Evolutionary conservation across 2,329 filamentous ascomycete species (phyloP).

Genomic region (Colletotrichum incanum): DNA sequence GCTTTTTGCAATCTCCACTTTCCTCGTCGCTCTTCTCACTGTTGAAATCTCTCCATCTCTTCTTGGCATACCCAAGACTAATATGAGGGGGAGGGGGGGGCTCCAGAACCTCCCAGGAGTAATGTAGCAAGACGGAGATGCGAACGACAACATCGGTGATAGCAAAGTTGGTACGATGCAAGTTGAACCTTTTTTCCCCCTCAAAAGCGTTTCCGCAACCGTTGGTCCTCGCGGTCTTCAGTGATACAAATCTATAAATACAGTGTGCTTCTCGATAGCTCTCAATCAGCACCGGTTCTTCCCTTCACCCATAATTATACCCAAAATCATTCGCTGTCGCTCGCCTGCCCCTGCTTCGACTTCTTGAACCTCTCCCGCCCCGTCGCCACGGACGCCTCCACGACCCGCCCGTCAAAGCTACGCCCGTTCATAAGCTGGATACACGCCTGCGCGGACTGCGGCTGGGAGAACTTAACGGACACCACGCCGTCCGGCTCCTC

Average conservation of each 20-base stretch:
- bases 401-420: conserved; percentile 80
- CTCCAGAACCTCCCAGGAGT: background rate
- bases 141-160: background rate
- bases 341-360: conserved; percentile 70
- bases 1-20: background rate
- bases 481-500: conserved; percentile 87
- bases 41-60: background rate
- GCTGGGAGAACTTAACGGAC: conserved; percentile 84
- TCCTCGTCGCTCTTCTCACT: background rate
- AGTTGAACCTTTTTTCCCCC: background rate
- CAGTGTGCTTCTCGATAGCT: background rate
- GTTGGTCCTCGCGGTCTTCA: background rate
- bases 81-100: too few relatives aligned
- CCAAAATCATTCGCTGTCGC: conserved; percentile 56
- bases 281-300: background rate
- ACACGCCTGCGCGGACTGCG: conserved; percentile 80
- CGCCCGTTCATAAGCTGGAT: conserved; percentile 84
- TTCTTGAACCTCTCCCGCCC: conserved; percentile 83
- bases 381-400: conserved; percentile 80
- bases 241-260: conserved; percentile 13
- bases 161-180: background rate
- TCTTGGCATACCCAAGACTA: background rate
- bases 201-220: background rate
- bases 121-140: background rate
- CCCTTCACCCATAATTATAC: conserved; percentile 56